These are phyloP conservation scores for Coemansia sp. DNA, from an alignment of 192 early-diverging fungal species.

Conservation along the genomic window DNA sequence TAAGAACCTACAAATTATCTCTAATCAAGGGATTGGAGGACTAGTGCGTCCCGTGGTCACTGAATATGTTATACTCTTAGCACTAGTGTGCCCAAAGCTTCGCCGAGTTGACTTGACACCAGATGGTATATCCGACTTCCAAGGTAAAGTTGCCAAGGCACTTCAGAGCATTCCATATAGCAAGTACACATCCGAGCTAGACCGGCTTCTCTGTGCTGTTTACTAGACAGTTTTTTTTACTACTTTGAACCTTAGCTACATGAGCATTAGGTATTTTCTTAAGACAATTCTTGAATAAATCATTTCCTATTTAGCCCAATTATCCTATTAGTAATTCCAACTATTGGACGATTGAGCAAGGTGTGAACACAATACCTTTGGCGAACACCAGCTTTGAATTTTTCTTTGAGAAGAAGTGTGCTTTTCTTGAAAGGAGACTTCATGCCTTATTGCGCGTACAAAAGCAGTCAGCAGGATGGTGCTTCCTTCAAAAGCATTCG, in stretches of 20 bases:
- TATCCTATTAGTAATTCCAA: too few species aligned
- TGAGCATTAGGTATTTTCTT: too few species aligned
- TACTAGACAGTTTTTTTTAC: not conserved
- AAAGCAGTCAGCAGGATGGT: not conserved
- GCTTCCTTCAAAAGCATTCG: not conserved
- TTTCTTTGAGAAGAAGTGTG: not conserved
- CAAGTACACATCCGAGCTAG: not conserved
- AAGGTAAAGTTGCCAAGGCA: not conserved
- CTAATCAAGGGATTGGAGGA: not conserved
- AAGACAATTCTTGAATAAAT: too few species aligned
- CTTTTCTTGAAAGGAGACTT: not conserved
- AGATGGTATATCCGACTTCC: not conserved
- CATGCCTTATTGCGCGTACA: not conserved
- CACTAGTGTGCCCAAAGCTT: not conserved
- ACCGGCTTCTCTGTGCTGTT: not conserved
- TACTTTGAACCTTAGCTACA: too few species aligned
- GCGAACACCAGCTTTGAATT: not conserved
- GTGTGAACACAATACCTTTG: too few species aligned
- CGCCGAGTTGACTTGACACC: not conserved
- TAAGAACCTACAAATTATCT: not conserved
- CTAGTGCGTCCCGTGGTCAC: not conserved
- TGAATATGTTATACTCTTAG: not conserved
- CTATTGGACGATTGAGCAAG: too few species aligned
- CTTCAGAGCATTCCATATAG: not conserved
- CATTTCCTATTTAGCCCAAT: too few species aligned